Conservation (phyloP, 768 basidiomycete genomes). For the Amanita molliuscula region DNA sequence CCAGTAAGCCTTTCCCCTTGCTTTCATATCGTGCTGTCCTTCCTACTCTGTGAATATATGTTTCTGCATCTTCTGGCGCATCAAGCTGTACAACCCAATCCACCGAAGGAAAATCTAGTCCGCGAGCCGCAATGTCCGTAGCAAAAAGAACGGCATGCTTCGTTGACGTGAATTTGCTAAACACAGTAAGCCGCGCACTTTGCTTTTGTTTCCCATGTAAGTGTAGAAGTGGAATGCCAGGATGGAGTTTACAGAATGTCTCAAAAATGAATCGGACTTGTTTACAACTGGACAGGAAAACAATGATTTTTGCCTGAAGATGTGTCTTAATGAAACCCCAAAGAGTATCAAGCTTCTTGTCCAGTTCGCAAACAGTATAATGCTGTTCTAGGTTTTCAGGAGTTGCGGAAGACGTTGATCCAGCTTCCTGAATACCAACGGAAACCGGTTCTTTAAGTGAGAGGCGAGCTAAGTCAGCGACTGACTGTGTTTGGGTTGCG, state of each 20-base stretch:
- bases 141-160: constrained; percentile 85
- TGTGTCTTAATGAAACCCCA: constrained; percentile 96
- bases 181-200: constrained; percentile 74
- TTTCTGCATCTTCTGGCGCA: constrained; percentile 94
- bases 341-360: constrained; percentile 82
- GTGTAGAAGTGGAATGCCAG: constrained; percentile 86
- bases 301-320: constrained; percentile 81
- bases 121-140: constrained; percentile 93
- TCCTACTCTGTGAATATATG: constrained; percentile 95
- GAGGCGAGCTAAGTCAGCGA: constrained; percentile 80
- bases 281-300: constrained; percentile 92
- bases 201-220: constrained; percentile 97
- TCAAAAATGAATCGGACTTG: constrained; percentile 97
- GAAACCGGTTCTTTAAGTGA: constrained; percentile 76
- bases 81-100: constrained; percentile 97
- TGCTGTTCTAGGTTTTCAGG: constrained; percentile 81
- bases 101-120: constrained; percentile 91
- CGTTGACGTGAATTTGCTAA: constrained; percentile 72
- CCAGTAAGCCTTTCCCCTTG: constrained; percentile 74
- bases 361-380: constrained; percentile 74
- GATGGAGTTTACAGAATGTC: constrained; percentile 92
- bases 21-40: constrained; percentile 91
- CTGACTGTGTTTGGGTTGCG: constrained; percentile 89
- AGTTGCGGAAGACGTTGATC: constrained; percentile 41
- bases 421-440: constrained; percentile 49